phyloP scores from a whole-genome alignment of 2,329 filamentous ascomycete species.

The Aspergillus quadrilineatus region DNA sequence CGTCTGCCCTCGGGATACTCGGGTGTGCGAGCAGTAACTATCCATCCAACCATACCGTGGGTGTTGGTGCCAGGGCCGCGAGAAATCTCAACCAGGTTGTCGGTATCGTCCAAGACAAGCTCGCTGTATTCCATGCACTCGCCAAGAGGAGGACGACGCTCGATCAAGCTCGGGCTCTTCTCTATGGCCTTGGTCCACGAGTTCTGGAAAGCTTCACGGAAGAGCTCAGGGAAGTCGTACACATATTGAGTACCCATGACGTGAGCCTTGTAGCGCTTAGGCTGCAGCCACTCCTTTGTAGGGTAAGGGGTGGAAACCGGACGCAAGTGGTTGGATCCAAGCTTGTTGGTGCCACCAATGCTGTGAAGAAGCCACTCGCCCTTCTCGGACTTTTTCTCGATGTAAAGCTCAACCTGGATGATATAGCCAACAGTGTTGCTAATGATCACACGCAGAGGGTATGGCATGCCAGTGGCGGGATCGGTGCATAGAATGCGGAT shows the following conservation, averaged over 20 bases:
- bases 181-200: constrained; percentile 77
- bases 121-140: constrained; percentile 94
- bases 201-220: constrained; percentile 97
- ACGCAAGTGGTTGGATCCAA: constrained; percentile 91
- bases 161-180: constrained; percentile 69
- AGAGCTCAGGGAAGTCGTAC: constrained; percentile 99
- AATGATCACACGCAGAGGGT: constrained; percentile 92
- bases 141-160: constrained; percentile 79
- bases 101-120: constrained; percentile 89
- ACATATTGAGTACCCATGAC: constrained; percentile 99
- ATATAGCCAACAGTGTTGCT: constrained; percentile 98
- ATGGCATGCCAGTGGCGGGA: constrained; percentile 75
- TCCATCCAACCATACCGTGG: constrained; percentile 98
- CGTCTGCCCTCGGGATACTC: constrained; percentile 91
- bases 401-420: constrained; percentile 95
- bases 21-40: constrained; percentile 89
- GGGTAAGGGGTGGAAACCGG: constrained; percentile 90
- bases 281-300: constrained; percentile 97
- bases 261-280: constrained; percentile 98
- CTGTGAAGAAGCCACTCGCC: constrained; percentile 98
- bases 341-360: constrained; percentile 91
- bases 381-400: constrained; percentile 96
- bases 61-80: constrained; percentile 93
- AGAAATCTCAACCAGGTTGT: constrained; percentile 88
- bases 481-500: constrained; percentile 99